Conservation (phyloP, 495 filamentous ascomycete genomes). For the Penicillium riverlandense region DNA sequence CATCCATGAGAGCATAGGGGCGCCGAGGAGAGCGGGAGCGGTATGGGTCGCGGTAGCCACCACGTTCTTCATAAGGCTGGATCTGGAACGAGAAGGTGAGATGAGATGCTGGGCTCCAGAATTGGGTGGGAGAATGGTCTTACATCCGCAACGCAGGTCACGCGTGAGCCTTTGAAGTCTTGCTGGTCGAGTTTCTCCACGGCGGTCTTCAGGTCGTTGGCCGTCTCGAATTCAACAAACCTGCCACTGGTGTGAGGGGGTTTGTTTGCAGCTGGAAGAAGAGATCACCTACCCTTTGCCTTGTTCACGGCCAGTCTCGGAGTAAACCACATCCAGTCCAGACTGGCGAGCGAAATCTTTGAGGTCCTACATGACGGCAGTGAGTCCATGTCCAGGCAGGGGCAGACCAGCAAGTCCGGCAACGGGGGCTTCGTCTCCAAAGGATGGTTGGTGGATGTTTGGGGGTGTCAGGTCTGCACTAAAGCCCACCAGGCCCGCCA, state of each 20-base stretch:
- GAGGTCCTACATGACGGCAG: conserved; percentile 64
- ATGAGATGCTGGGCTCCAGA: conserved; percentile 5
- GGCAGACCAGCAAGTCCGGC: conserved; percentile 15
- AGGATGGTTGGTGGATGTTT: conserved; percentile 1
- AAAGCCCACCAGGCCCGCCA: not conserved
- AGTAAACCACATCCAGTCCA: conserved; percentile 95
- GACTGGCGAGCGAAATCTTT: conserved; percentile 99
- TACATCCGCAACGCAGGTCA: conserved; percentile 84
- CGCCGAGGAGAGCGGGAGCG: conserved; percentile 72
- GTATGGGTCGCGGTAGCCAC: conserved; percentile 52
- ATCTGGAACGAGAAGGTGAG: conserved; percentile 37
- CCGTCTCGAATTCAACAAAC: conserved; percentile 96
- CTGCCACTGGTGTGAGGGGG: conserved; percentile 44
- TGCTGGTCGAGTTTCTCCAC: conserved; percentile 87
- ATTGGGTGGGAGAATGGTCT: conserved; percentile 19
- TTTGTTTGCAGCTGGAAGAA: not conserved
- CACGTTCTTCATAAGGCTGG: conserved; percentile 55
- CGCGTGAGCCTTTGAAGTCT: conserved; percentile 82
- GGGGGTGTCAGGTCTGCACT: not conserved
- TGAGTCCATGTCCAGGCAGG: conserved; percentile 37
- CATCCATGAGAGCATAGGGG: conserved; percentile 59
- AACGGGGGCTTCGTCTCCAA: conserved; percentile 5
- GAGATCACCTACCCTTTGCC: conserved; percentile 73
- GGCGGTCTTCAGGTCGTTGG: conserved; percentile 78
- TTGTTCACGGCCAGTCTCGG: conserved; percentile 88